Base-by-base conservation (phyloP, 2,329 filamentous ascomycete genomes). In the Ophiocordyceps sinensis region DNA sequence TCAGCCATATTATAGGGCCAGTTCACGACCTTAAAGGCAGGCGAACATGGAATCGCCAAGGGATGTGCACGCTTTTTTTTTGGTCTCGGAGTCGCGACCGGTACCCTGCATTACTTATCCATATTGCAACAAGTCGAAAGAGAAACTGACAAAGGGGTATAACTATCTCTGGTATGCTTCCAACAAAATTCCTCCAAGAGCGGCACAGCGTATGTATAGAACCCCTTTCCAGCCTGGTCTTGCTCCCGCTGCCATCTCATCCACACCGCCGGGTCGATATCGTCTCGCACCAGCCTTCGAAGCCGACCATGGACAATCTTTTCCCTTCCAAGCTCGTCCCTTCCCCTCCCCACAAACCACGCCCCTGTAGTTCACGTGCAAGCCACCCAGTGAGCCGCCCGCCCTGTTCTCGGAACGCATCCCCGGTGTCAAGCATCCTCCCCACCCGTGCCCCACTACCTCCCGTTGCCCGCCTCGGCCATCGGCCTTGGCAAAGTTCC, bases 121-220 rank as follows among this genome's bases (percentile, higher is more conserved):
- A 31, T 9, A 23, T 28, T 39, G 28, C 31, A 40, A 37, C 19
- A 28, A 35, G 32, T 35, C n/a, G 9, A 35, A 28, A 17, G 29
- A 35, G 34, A 41, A 37, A 17, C 17, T 36, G 40, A 36, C 40
- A 38, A 38, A 28, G 36, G 40, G 40, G 40, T 41, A 41, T 41
- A 41, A 30, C 35, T 37, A 37, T 41, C 40, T 37, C 23, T 26
- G 30, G 32, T 30, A 19, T 31, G 28, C 40, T 41, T n/a, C 26
- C n/a, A 34, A 29, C 17, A 9, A 31, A 19, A n/a, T 13, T 26
- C 34, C 17, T 30, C 28, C 5, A 10, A 17, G 32, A 35, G 14
- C 32, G 32, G 17, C 32, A 35, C 13, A 17, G n/a, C 9, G 19
- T 15, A 14, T 9, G 19, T 15, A n/a, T 4, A 35, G 6, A 10